Percentiles rank a stretch among this genome's conserved stretches.
phyloP scores from a whole-genome alignment of 2,329 filamentous ascomycete species.

The Colletotrichum tamarilloi region DNA sequence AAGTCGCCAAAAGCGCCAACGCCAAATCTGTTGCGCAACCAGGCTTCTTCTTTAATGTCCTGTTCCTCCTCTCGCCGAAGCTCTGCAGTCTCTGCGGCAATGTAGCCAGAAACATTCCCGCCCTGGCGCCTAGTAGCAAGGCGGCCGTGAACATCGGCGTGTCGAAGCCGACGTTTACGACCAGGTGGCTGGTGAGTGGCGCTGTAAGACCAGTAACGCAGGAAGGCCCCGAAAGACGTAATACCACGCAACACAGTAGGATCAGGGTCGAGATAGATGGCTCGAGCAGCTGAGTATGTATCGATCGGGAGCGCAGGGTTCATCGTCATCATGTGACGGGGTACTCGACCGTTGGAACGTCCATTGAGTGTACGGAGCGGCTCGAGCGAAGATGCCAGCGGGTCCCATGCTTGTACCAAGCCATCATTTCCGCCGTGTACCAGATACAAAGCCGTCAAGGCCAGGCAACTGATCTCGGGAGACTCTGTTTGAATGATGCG shows the following conservation, averaged over 20 bases:
- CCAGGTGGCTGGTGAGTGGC: slow-evolving; percentile 81
- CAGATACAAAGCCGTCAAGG: slow-evolving; percentile 85
- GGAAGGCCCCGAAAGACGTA: slow-evolving; percentile 85
- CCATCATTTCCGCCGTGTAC: slow-evolving; percentile 96
- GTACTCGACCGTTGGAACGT: slow-evolving; percentile 82
- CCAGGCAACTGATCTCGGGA: slow-evolving; percentile 85
- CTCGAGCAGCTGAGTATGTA: slow-evolving; percentile 84
- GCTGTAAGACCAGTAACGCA: slow-evolving; percentile 95
- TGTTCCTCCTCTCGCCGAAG: slow-evolving; percentile 78
- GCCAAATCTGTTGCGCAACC: slow-evolving; percentile 84
- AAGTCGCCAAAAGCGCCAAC: slow-evolving; percentile 75
- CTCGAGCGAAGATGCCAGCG: slow-evolving; percentile 81
- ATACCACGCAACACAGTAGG: slow-evolving; percentile 87
- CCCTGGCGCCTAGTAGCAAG: slow-evolving; percentile 65
- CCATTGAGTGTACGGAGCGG: slow-evolving; percentile 90
- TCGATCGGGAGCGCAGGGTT: slow-evolving; percentile 72
- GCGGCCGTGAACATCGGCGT: slow-evolving; percentile 69
- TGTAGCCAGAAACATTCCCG: slow-evolving; percentile 81
- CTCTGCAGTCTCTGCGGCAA: slow-evolving; percentile 86
- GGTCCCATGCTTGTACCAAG: slow-evolving; percentile 96
- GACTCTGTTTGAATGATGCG: slow-evolving; percentile 91
- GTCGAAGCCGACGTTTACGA: slow-evolving; percentile 82
- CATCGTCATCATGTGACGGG: slow-evolving; percentile 72
- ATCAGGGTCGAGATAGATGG: slow-evolving; percentile 88
- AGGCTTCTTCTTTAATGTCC: slow-evolving; percentile 73